Evolutionary conservation across 805 yeast species (phyloP), one percentile per base, ranked within the genome.

Genomic region (Torulaspora franciscae): DNA sequence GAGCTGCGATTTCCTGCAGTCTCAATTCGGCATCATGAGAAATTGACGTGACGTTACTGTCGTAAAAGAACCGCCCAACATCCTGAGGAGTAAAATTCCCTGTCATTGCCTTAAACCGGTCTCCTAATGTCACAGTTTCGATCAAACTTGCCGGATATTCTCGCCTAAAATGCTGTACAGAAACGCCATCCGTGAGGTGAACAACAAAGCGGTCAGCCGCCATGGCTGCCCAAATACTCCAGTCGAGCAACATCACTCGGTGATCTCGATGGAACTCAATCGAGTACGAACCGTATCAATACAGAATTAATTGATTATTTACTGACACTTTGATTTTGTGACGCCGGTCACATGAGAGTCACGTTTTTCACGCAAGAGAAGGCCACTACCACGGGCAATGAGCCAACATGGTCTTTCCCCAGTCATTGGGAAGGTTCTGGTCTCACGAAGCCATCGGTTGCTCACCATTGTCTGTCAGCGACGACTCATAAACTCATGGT

Each of bases 1-100:
- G 75, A 17, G 67, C 66, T 14, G 47, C 34, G 25, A 48, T 45
- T 14, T 66, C 68, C 13, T 71, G 62, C 29, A 72, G 42, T 7
- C 61, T 62, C 27, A 69, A 57, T 5, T 56, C 57, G 32, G 69
- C 56, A 46, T 69, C 71, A 32, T 65, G 52, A 7, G 73, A 64
- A 26, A 71, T 67, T 5, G 69, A 58, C 32, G 56, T 61, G 34
- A 72, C 61, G 17, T 59, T 54, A 15, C 59, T 50, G 49, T 71
- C 74, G 34, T 68, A 54, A 46, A 62, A 66, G 4, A 71, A 52
- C 1, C 57, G 49, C 41, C 62, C 60, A 24, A 70, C 50, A 19
- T 61, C 45, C 2, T 56, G 60, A 10, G 50, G 45, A 19, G 61
- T 54, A 38, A 72, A 66, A 10, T 68, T 67, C 9, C 75, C 76